phyloP scores from a whole-genome alignment of 495 filamentous ascomycete species.

The Chlorociboria aeruginascens region DNA sequence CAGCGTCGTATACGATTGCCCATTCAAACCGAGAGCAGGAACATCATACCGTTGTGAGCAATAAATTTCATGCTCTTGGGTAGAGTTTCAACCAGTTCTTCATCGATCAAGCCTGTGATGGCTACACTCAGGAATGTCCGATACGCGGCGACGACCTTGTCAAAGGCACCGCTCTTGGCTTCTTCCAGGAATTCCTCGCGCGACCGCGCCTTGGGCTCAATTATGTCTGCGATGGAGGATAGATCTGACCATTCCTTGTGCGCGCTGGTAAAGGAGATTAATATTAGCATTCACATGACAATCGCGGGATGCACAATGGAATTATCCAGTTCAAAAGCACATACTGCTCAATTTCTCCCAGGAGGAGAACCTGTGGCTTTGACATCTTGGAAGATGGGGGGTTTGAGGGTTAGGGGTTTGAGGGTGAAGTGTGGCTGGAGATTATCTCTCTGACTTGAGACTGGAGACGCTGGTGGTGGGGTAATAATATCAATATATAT shows the following conservation, averaged over 20 bases:
- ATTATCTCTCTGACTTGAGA: not conserved
- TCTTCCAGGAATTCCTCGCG: slow-evolving; percentile 58
- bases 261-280: slow-evolving; percentile 21
- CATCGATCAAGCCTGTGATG: slow-evolving; percentile 59
- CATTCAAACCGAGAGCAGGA: not conserved
- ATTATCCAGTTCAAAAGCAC: slow-evolving; percentile 12
- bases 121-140: slow-evolving; percentile 59
- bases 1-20: too few relatives aligned
- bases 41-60: slow-evolving; percentile 35
- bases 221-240: slow-evolving; percentile 34
- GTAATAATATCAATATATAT: too few relatives aligned
- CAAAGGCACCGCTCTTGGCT: slow-evolving; percentile 53
- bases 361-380: slow-evolving; percentile 39
- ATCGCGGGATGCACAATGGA: not conserved
- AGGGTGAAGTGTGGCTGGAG: too few relatives aligned
- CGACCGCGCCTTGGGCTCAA: slow-evolving; percentile 35
- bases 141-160: slow-evolving; percentile 57
- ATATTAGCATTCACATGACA: not conserved
- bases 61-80: slow-evolving; percentile 41
- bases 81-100: slow-evolving; percentile 50
- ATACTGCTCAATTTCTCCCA: slow-evolving; percentile 45
- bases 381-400: slow-evolving; percentile 13
- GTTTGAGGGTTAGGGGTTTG: not conserved
- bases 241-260: slow-evolving; percentile 38
- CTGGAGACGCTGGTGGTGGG: not conserved